Base-by-base conservation (phyloP, 495 filamentous ascomycete genomes). In the Penicillium manginii region DNA sequence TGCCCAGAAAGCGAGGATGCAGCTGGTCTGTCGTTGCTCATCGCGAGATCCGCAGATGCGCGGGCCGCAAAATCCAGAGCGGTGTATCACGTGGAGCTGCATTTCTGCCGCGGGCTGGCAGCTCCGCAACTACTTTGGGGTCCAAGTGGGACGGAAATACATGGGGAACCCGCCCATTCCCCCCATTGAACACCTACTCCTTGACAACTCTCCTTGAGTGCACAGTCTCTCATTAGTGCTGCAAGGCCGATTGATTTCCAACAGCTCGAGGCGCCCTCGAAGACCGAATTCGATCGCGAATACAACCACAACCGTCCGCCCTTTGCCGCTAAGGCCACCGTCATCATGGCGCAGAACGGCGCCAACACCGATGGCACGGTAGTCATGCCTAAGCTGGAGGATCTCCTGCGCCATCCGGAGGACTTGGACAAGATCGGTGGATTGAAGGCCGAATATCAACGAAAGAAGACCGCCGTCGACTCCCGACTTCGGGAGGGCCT, bases 401-500 rank as follows among this genome's bases (percentile, higher is more conserved):
- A 83, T 55, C 70, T 83, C 22, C 80, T 89, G 40, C 84, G 86
- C 40, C 83, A 87, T 66, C 86, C 86, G 4, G 85, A 91, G 66
- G 94, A 99, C 73, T 88, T 99, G 55, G 93, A 98, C 80, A 99
- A 97, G 80, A 92, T 98, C 68, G 76, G 86, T 57, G 85, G 84
- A 55, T 81, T 99, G 66, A 96, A 94, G 76, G 83, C 91, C 64
- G 94, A 99, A 71, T 97, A 97, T 78, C 81, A 84, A 60, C 90
- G 96, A 63, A 98, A 98, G 83, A 99, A 99, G 71, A 82, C 85
- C 19, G 90, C 87, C 35, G 84, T 98, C 56, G 94, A 99, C 76
- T 84, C 86, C 19, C 91, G 94, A 76, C 88, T 99, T 37, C 90
- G 91, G 54, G 83, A 86, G 56, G 92, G 92, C 18, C 83, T 99